These are phyloP conservation scores for Aeminium ludgeri DNA, from an alignment of 495 filamentous ascomycete genomes.

Conservation along the genomic window DNA sequence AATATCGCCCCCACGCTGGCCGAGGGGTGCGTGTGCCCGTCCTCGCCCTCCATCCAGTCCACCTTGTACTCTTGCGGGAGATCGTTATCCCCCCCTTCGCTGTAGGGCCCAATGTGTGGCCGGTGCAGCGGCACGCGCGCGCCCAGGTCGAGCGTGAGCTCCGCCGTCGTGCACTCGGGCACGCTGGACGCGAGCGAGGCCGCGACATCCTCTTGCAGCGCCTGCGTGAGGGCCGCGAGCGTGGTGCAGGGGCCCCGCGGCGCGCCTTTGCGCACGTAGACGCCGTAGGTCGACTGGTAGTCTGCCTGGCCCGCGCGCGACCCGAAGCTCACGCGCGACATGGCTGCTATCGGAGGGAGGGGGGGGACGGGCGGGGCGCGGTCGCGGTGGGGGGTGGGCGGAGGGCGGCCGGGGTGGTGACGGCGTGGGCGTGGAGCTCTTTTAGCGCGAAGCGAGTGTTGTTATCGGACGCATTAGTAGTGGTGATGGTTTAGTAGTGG, in stretches of 20 bases:
- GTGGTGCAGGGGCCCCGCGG: conserved; percentile 4
- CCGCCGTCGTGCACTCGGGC: conserved; percentile 8
- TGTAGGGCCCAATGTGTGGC: conserved; percentile 11
- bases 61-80: conserved; percentile 11
- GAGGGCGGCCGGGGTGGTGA: too few relatives aligned
- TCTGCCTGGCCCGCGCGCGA: too few relatives aligned
- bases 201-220: conserved; percentile 3
- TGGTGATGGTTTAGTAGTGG: too few relatives aligned
- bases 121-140: conserved; percentile 8
- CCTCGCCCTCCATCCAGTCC: conserved; percentile 6
- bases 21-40: neutral
- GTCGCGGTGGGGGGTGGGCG: too few relatives aligned
- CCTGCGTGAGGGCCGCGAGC: conserved; percentile 5
- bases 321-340: too few relatives aligned
- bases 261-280: too few relatives aligned
- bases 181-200: neutral
- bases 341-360: too few relatives aligned
- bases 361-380: too few relatives aligned
- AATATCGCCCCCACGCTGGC: conserved; percentile 2
- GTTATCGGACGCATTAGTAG: too few relatives aligned
- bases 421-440: too few relatives aligned
- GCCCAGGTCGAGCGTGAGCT: conserved; percentile 1
- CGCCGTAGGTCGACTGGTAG: too few relatives aligned
- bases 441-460: too few relatives aligned
- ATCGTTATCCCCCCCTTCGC: conserved; percentile 12